Evolutionary conservation across 108 stramenopile species (phyloP).

Genomic region (Bacterosira constricta): DNA sequence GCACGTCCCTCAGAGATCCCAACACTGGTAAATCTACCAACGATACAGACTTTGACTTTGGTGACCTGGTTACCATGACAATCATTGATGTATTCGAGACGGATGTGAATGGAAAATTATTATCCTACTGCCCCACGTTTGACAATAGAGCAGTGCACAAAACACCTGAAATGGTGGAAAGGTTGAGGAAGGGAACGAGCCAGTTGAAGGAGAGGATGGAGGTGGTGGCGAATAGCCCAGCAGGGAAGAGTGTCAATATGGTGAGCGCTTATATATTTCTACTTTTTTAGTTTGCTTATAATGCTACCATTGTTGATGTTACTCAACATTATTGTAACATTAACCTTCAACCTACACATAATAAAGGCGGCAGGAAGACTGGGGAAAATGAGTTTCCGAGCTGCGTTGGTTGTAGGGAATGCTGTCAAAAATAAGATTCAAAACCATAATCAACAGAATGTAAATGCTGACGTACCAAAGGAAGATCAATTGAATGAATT

Average conservation of each 20-base stretch:
- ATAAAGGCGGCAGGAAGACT: not conserved
- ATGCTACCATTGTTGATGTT: no score
- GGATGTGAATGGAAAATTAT: constrained; percentile 77
- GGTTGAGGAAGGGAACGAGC: constrained; percentile 65
- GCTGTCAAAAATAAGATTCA: constrained; percentile 13
- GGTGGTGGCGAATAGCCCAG: constrained; percentile 63
- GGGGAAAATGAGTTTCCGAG: constrained; percentile 3
- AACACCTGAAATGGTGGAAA: constrained; percentile 76
- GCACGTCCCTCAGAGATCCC: constrained; percentile 6
- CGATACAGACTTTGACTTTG: constrained; percentile 68
- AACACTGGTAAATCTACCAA: not conserved
- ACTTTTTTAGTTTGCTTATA: no score
- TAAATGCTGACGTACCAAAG: not conserved
- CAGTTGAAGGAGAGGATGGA: constrained; percentile 56
- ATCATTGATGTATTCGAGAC: constrained; percentile 93
- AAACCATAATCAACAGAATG: not conserved
- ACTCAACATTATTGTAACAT: no score
- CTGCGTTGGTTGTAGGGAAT: constrained; percentile 7
- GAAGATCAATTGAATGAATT: constrained; percentile 12
- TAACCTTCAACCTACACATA: no score
- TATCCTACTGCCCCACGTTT: constrained; percentile 90
- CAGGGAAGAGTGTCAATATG: constrained; percentile 67
- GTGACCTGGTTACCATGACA: constrained; percentile 85
- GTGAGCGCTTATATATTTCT: no score
- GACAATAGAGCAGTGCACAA: constrained; percentile 82